Evolutionary conservation across 257 asterid species (phyloP).

Genomic region (Gentiana dahurica): DNA sequence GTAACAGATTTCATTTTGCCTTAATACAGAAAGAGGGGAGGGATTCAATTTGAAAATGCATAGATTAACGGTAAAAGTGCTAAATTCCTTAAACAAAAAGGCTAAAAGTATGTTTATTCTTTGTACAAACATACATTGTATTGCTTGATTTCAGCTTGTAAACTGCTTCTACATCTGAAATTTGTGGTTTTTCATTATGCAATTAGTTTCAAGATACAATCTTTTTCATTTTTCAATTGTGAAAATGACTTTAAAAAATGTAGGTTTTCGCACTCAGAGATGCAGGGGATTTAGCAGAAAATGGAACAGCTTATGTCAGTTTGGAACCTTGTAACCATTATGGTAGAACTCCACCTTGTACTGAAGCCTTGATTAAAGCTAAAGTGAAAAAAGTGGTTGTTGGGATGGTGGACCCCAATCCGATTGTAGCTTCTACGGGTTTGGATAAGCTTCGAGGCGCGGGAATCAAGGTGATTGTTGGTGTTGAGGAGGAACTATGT

Average conservation of each 20-base stretch:
- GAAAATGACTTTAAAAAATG: slow-evolving; percentile 4
- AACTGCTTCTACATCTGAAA: too few relatives aligned
- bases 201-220: too few relatives aligned
- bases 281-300: slow-evolving; percentile 76
- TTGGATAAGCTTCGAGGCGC: slow-evolving; percentile 57
- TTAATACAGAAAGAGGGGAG: too few relatives aligned
- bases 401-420: slow-evolving; percentile 96
- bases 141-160: too few relatives aligned
- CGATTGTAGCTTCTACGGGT: slow-evolving; percentile 79
- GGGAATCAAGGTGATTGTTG: slow-evolving; percentile 66
- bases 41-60: too few relatives aligned
- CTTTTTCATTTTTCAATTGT: not conserved
- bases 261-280: slow-evolving; percentile 89
- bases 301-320: slow-evolving; percentile 81
- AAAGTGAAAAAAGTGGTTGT: slow-evolving; percentile 68
- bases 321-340: slow-evolving; percentile 93
- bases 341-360: slow-evolving; percentile 97
- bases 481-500: slow-evolving; percentile 82
- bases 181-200: too few relatives aligned
- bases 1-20: slow-evolving; percentile 15
- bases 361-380: slow-evolving; percentile 84
- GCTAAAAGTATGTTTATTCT: too few relatives aligned
- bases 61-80: too few relatives aligned
- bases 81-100: too few relatives aligned
- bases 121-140: too few relatives aligned